Conservation (phyloP, 805 yeast species). For the Candida sanyiensis region DNA sequence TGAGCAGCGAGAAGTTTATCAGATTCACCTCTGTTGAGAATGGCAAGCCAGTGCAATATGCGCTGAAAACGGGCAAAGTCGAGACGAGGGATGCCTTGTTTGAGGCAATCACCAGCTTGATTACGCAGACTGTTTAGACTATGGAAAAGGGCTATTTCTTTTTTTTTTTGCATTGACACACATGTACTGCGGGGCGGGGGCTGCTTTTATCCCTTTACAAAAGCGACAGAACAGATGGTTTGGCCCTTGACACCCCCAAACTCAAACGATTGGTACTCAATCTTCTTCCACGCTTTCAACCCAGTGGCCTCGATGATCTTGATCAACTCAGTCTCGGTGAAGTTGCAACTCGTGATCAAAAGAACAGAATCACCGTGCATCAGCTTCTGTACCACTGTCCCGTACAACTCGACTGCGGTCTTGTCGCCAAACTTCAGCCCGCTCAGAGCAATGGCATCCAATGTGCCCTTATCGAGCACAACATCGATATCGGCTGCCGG, state of each 20-base stretch:
- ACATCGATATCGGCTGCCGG: slow-evolving; percentile 52
- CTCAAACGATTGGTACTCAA: slow-evolving; percentile 74
- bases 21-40: slow-evolving; percentile 64
- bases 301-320: slow-evolving; percentile 37
- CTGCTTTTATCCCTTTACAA: slow-evolving; percentile 35
- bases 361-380: slow-evolving; percentile 53
- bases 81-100: slow-evolving; percentile 54
- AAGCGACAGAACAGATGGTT: slow-evolving; percentile 83
- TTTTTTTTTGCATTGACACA: too few relatives aligned
- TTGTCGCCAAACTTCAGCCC: slow-evolving; percentile 43
- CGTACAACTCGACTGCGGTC: slow-evolving; percentile 55
- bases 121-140: slow-evolving; percentile 18
- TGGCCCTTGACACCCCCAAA: slow-evolving; percentile 90
- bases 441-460: slow-evolving; percentile 93
- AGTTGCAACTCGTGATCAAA: slow-evolving; percentile 88
- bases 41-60: slow-evolving; percentile 73
- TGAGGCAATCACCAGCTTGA: slow-evolving; percentile 38
- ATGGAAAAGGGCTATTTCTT: neutral
- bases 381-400: slow-evolving; percentile 49
- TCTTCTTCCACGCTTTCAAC: slow-evolving; percentile 55
- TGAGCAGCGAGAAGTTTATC: slow-evolving; percentile 76
- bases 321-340: slow-evolving; percentile 73
- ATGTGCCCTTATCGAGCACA: slow-evolving; percentile 88
- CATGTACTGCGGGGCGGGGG: too few relatives aligned
- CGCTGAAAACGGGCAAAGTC: slow-evolving; percentile 63